Evolutionary conservation across 2,329 filamentous ascomycete genomes (phyloP).

Genomic region (Xylaria sp.): DNA sequence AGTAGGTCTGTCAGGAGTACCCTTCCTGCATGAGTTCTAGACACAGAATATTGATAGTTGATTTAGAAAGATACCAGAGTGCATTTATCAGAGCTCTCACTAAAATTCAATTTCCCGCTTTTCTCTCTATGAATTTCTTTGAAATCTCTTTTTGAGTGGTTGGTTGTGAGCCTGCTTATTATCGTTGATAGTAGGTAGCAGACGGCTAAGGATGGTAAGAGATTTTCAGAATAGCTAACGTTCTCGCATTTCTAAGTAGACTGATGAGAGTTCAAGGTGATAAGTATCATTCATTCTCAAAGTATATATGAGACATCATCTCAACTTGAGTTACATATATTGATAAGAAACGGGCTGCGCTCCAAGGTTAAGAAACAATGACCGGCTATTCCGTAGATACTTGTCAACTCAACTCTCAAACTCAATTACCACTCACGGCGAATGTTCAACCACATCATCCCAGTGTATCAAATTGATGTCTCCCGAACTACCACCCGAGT

Average conservation of each 20-base stretch:
- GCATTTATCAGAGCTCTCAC: too few species aligned
- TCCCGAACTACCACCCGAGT: background rate
- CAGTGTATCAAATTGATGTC: background rate
- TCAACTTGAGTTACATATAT: background rate
- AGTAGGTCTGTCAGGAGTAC: background rate
- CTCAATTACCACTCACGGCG: background rate
- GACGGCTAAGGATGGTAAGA: background rate
- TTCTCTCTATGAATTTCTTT: background rate
- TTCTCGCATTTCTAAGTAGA: background rate
- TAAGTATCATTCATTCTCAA: background rate
- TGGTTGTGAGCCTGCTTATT: background rate
- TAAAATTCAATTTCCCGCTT: background rate
- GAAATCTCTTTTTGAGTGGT: background rate
- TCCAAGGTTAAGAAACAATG: background rate
- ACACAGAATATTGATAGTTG: background rate
- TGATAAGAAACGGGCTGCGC: background rate
- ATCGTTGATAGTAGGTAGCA: background rate
- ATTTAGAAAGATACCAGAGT: background rate
- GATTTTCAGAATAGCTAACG: constrained; percentile 1
- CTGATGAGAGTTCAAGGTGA: background rate
- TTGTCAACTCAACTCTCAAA: background rate
- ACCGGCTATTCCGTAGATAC: too few species aligned
- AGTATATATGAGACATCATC: background rate
- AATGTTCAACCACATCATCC: too few species aligned
- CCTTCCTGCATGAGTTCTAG: background rate